Base-by-base conservation (phyloP, 306 rosid species). In the Medicago ruthenica region DNA sequence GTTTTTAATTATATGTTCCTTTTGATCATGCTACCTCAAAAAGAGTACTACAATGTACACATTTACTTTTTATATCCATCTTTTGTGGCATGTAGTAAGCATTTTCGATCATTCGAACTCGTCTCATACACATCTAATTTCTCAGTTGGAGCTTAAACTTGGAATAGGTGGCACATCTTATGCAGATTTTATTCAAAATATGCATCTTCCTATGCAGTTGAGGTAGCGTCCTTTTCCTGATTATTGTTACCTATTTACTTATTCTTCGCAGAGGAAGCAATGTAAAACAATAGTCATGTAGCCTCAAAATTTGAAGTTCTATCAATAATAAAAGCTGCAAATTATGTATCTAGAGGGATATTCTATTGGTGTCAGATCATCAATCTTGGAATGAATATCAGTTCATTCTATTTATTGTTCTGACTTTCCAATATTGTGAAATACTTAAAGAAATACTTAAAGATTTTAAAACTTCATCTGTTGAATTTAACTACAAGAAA, bases 141-240 rank as follows among this genome's bases (percentile, higher is more conserved):
- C 53, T 70, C 88, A 94, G 98, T 84, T 94, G 89, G 98, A 94
- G 90, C 93, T 94, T 70, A 94, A 86, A 84, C 88, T 94, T 81
- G 98, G 98, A 77, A 40, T 94, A 21, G 98, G 98, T 63, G 98
- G 98, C 81, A 93, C 98, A 62, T 93, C 98, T 36, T 93, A 93
- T 77, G 90, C 81, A 77, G 98, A 93, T 81, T 93, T 93, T 76
- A 94, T 92, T 55, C 76, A 78, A 67, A 94, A 79, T 77, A 2
- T 90, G 81, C 89, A 92, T 90, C 89, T 94, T 41, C 98, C 98
- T 9, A 85, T 92, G 97, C 98, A 94, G 79, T 86, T 94, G 93
- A 94, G 97, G 97, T 94, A 89, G 80, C 73, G 48, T 75, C 72
- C 15, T 15, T 83, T 80, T 78, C 63, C 39, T 4, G 12, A 17